Percentiles rank a stretch among this genome's conserved stretches.
Evolutionary conservation across 106 monocot genomes (phyloP).

Genomic region (Iris macrosiphon): DNA sequence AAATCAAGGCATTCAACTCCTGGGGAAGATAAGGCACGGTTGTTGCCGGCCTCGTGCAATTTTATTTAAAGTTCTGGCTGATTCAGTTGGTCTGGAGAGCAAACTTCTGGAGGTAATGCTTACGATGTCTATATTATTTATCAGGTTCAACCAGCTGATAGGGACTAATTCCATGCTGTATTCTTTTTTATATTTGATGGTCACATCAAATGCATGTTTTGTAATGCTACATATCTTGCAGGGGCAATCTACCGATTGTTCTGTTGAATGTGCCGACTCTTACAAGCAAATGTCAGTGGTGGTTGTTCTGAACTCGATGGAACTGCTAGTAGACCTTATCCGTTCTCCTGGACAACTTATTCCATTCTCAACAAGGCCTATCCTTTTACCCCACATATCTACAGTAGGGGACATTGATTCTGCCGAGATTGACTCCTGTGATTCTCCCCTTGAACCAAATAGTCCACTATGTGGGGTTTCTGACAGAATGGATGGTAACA

Average conservation of each 20-base stretch:
- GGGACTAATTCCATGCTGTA: neutral
- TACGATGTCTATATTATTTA: neutral
- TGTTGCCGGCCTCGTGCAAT: conserved; percentile 92
- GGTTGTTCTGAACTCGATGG: conserved; percentile 68
- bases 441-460: conserved; percentile 99
- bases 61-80: conserved; percentile 98
- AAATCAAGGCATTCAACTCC: conserved; percentile 71
- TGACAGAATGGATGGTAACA: conserved; percentile 50
- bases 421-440: conserved; percentile 97
- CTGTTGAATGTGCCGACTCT: conserved; percentile 64
- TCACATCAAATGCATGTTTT: neutral
- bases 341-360: conserved; percentile 95
- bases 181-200: conserved; percentile 6
- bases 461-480: conserved; percentile 77
- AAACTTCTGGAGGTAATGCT: conserved; percentile 90
- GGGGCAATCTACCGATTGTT: conserved; percentile 84
- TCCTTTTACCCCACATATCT: conserved; percentile 80
- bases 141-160: neutral
- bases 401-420: conserved; percentile 92
- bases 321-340: conserved; percentile 93
- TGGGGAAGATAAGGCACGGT: conserved; percentile 95
- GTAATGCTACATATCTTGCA: conserved; percentile 13
- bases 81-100: conserved; percentile 88
- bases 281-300: conserved; percentile 94
- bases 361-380: conserved; percentile 87